phyloP scores from a whole-genome alignment of 75 land plant species.

The Azolla pinnata region DNA sequence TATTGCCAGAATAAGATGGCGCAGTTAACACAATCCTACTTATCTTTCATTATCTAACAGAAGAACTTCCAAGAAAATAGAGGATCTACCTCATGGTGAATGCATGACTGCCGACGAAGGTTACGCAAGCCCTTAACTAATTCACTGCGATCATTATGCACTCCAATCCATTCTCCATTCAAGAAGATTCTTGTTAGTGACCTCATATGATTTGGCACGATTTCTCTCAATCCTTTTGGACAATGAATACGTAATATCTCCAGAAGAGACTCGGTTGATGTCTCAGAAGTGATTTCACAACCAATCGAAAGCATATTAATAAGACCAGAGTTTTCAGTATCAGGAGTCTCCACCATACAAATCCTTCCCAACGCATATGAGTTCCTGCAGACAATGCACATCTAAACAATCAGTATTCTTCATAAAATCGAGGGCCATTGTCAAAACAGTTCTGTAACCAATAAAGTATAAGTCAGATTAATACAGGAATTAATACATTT shows the following conservation, averaged over 20 bases:
- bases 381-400: constrained; percentile 5
- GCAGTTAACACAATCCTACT: too few relatives aligned
- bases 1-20: too few relatives aligned
- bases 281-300: constrained; percentile 44
- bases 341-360: constrained; percentile 84
- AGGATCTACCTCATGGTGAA: constrained; percentile 41
- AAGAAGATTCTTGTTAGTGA: constrained; percentile 51
- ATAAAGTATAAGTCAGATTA: too few relatives aligned
- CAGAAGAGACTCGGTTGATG: constrained; percentile 25
- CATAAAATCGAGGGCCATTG: too few relatives aligned
- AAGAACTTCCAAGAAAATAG: too few relatives aligned
- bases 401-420: too few relatives aligned
- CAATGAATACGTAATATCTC: constrained; percentile 34
- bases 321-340: constrained; percentile 89
- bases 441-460: too few relatives aligned
- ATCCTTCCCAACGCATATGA: constrained; percentile 50
- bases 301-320: constrained; percentile 70
- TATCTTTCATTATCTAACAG: too few relatives aligned
- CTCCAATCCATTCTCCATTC: constrained; percentile 80
- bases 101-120: constrained; percentile 34
- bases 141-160: constrained; percentile 33
- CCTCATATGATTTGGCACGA: constrained; percentile 17
- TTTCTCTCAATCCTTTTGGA: constrained; percentile 40
- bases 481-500: too few relatives aligned
- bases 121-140: constrained; percentile 35